Evolutionary conservation across 1,139 yeast genomes (phyloP), one percentile per base, ranked within the genome.

Genomic region (Kurtzmaniella quercitrusa): DNA sequence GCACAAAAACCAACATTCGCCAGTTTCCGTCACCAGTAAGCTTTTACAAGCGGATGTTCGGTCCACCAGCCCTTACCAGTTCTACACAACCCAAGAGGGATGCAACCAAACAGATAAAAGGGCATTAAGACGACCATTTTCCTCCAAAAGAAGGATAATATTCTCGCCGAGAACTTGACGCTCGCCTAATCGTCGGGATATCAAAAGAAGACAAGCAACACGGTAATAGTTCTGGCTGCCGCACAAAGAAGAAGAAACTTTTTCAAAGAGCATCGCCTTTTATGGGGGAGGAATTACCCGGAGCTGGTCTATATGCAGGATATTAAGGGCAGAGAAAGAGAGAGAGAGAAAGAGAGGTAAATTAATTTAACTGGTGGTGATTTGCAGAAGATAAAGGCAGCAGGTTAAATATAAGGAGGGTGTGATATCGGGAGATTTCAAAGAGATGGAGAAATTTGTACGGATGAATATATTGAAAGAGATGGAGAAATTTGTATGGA

Each of bases 191-290:
- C 76, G 77, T 71, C 48, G 70, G 74, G 66, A 66, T 64, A 57
- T 58, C 67, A 62, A 66, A 69, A 67, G 64, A 66, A 66, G 77
- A 72, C 77, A 72, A 72, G 76, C 77, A 72, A 73, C 78, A 73
- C 78, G 77, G 77, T 68, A 62, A 63, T 65, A 70, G 77, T 67
- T 68, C 71, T 68, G 78, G 77, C 75, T 70, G 76, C 78, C 78
- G 78, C 78, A 73, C 76, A 60, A 66, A 59, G 70, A 65, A 58
- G 53, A 58, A 55, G 45, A 50, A 42, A 41, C 42, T 25, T 31
- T 31, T 29, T 15, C 11, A 4, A 4, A 14, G 36, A 31, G 36
- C 11, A 31, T 3, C 10, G 16, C 14, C 12, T 18, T 36, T 12
- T 36, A 18, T 36, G 17, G 15, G 25, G 14, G 15, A 4, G 8